These are phyloP conservation scores for Rutidosis leptorrhynchoides DNA, from an alignment of 129 eudicot genomes.

Conservation along the genomic window DNA sequence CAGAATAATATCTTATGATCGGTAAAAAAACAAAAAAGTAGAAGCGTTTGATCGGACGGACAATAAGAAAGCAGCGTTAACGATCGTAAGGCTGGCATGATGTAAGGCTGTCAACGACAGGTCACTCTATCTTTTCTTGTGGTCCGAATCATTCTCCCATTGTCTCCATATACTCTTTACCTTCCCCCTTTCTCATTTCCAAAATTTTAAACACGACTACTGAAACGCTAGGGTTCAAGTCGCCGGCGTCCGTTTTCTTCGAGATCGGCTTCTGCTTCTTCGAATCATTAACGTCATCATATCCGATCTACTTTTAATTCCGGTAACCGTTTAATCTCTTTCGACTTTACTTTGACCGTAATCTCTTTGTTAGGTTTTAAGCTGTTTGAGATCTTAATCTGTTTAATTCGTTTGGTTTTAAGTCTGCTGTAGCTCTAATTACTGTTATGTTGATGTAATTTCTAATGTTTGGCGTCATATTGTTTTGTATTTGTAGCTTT, in stretches of 20 bases:
- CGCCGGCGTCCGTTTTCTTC: slow-evolving; percentile 19
- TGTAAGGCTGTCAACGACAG: slow-evolving; percentile 49
- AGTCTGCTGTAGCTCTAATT: background rate
- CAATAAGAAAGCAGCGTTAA: background rate
- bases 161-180: slow-evolving; percentile 28
- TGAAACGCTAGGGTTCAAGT: slow-evolving; percentile 20
- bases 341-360: slow-evolving; percentile 20
- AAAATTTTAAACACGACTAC: slow-evolving; percentile 13
- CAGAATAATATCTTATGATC: too few relatives aligned
- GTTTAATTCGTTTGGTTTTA: background rate
- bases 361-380: slow-evolving; percentile 14
- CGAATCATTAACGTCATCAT: slow-evolving; percentile 1
- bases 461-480: background rate
- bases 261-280: slow-evolving; percentile 19
- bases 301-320: slow-evolving; percentile 19
- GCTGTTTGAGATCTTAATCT: slow-evolving; percentile 19
- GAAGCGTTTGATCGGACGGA: slow-evolving; percentile 28
- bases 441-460: background rate
- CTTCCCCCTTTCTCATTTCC: slow-evolving; percentile 38
- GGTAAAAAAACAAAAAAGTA: too few relatives aligned
- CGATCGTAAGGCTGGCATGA: slow-evolving; percentile 27
- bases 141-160: slow-evolving; percentile 52
- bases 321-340: slow-evolving; percentile 2
- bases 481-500: background rate
- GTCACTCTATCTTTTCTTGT: slow-evolving; percentile 54